Percentiles rank a stretch among this genome's conserved stretches.
Evolutionary conservation across 257 asterid species (phyloP).

Genomic region (Solanum arcanum): DNA sequence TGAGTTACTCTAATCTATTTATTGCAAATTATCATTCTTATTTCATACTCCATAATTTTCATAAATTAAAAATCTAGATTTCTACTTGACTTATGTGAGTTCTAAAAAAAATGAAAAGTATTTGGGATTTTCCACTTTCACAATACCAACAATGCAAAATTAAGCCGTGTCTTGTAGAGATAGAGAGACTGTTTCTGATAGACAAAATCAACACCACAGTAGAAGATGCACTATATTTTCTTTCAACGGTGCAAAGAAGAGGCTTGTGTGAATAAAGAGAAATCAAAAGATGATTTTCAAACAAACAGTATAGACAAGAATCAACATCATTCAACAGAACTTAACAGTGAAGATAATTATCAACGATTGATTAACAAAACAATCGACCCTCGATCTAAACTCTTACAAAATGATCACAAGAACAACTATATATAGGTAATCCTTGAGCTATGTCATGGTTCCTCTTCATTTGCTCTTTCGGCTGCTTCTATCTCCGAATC

Average conservation of each 20-base stretch:
- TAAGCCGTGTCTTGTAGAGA: background rate
- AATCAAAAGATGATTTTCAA: background rate
- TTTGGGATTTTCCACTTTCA: background rate
- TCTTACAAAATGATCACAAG: background rate
- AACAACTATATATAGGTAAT: background rate
- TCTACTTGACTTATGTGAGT: background rate
- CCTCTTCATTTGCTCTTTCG: slow-evolving; percentile 65
- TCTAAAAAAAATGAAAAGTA: background rate
- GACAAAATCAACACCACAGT: background rate
- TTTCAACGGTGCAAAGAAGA: background rate
- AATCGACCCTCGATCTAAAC: background rate
- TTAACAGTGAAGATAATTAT: background rate
- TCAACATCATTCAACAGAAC: background rate
- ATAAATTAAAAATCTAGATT: background rate
- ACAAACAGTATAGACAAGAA: background rate
- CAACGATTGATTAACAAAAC: background rate
- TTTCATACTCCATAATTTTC: background rate
- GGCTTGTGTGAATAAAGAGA: background rate
- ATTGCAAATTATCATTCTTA: background rate
- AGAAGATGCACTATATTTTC: background rate
- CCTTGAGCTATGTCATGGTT: slow-evolving; percentile 17
- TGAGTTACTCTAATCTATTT: background rate
- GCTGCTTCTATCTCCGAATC: slow-evolving; percentile 87
- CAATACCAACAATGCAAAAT: background rate
- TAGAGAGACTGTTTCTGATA: background rate